Evolutionary conservation across 2,329 filamentous ascomycete genomes (phyloP).

Genomic region (Arthrobotrys iridis): DNA sequence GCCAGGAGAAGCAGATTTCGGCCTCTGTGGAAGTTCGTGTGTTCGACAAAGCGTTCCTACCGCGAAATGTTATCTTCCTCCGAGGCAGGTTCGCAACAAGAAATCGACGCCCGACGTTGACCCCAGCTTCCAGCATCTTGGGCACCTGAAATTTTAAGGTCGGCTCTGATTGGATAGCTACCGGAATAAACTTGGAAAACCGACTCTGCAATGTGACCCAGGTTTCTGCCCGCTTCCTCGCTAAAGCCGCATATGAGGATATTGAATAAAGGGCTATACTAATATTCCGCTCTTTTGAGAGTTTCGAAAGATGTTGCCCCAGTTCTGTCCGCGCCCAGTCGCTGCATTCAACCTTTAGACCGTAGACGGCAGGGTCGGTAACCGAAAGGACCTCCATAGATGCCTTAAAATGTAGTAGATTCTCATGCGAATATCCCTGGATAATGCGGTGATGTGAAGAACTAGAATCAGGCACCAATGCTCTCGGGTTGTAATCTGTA

Average conservation of each 20-base stretch:
- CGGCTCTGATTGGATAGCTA: not conserved
- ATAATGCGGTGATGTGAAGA: not conserved
- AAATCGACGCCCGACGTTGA: not conserved
- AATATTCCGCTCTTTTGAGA: slow-evolving; percentile 31
- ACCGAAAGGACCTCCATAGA: slow-evolving; percentile 2
- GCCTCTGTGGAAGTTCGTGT: not conserved
- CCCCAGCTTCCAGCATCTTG: not conserved
- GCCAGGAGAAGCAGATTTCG: slow-evolving; percentile 30
- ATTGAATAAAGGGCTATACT: slow-evolving; percentile 31
- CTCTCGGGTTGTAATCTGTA: not conserved
- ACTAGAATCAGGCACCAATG: not conserved
- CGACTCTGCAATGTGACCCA: slow-evolving; percentile 21
- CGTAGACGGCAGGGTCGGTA: not conserved
- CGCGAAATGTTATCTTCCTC: slow-evolving; percentile 24
- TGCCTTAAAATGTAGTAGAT: slow-evolving; percentile 32
- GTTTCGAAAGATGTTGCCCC: not conserved
- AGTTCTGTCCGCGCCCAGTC: slow-evolving; percentile 36
- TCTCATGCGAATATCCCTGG: slow-evolving; percentile 36
- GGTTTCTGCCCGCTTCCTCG: slow-evolving; percentile 15
- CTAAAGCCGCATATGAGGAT: slow-evolving; percentile 25
- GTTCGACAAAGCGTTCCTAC: not conserved
- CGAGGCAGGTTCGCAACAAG: slow-evolving; percentile 23
- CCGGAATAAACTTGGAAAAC: slow-evolving; percentile 5
- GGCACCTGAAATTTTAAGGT: not conserved
- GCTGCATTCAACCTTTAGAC: slow-evolving; percentile 31